phyloP scores from a whole-genome alignment of 495 filamentous ascomycete species.

The Opeltia flavorubescens region DNA sequence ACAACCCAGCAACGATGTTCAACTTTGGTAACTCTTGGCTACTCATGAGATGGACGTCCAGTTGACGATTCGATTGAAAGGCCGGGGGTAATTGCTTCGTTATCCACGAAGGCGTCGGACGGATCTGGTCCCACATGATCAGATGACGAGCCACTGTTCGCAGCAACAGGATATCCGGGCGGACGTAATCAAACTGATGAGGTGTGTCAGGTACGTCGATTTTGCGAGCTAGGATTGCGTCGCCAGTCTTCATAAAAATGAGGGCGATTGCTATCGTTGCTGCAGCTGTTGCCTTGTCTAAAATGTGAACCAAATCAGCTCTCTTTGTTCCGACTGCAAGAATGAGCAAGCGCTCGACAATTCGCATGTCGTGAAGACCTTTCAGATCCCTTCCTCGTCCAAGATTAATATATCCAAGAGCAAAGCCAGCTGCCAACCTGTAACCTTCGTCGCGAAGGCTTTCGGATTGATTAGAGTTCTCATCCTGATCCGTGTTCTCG shows the following conservation, averaged over 20 bases:
- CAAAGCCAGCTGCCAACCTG: constrained; percentile 82
- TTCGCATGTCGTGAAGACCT: constrained; percentile 85
- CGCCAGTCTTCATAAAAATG: constrained; percentile 94
- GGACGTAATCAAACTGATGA: constrained; percentile 85
- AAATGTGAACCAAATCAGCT: constrained; percentile 74
- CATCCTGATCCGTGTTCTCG: constrained; percentile 65
- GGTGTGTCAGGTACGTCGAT: constrained; percentile 83
- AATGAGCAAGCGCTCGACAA: constrained; percentile 73
- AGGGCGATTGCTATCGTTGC: constrained; percentile 82
- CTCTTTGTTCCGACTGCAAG: constrained; percentile 78
- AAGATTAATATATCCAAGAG: constrained; percentile 88
- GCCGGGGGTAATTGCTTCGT: constrained; percentile 51
- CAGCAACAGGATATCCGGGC: constrained; percentile 83
- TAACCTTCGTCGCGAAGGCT: constrained; percentile 89
- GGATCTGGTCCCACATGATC: constrained; percentile 83
- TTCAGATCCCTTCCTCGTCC: constrained; percentile 77
- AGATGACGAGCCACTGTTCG: constrained; percentile 82
- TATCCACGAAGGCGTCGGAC: constrained; percentile 59
- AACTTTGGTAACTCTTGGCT: constrained; percentile 81
- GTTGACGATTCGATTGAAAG: constrained; percentile 40
- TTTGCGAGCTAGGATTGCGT: constrained; percentile 76
- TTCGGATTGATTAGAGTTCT: constrained; percentile 44
- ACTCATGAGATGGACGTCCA: constrained; percentile 39
- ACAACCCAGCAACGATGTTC: constrained; percentile 81
- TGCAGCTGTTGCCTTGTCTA: constrained; percentile 83